Base-by-base conservation (phyloP, 352 stramenopile species). In the Phytopythium chamaehyphon region DNA sequence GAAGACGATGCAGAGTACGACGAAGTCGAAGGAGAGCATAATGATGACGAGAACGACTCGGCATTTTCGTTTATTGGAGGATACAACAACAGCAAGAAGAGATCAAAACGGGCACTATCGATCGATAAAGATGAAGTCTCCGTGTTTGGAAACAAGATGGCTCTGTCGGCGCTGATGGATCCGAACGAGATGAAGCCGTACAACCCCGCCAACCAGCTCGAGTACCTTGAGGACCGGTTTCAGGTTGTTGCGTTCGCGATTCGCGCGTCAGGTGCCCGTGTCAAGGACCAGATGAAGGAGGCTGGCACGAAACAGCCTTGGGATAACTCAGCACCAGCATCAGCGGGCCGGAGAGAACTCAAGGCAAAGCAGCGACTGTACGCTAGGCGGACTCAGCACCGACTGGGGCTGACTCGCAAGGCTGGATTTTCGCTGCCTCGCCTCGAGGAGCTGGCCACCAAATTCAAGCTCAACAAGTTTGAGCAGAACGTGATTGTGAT, bases 281-380 rank as follows among this genome's bases (percentile, higher is more conserved):
- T 96, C 33, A 95, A 96, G 60, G 81, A 92, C 53, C 80, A 92
- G 59, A 93, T 95, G 82, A 96, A 96, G 59, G 85, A 96, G 49
- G 82, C 85, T 19, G 82, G 76, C 18, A 91, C 81, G 6, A 92
- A 90, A 42, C 80, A 90, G 56, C 80, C 78, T 7, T 93, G 76
- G 83, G 80, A 88, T 43, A 74, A 69, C 31, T 92, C 73, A 5
- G 67, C 74, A 12, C 60, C 80, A 5, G 76, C 79, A 11, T 77
- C 68, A 8, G 82, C 83, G 6, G 81, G 86, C 1, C 64, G 78
- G 28, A 66, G 86, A 11, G 86, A 96, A 50, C 73, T 96, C 22
- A 91, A 92, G 59, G 86, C 86, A 10, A 96, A 96, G 71, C 75
- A 92, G 58, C 75, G 80, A 22, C 71, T 96, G 37, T 73, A 91